Percentiles rank a stretch among this genome's conserved stretches.
Conservation (phyloP, 2,329 filamentous ascomycete species). For the Aspergillus calidoustus region DNA sequence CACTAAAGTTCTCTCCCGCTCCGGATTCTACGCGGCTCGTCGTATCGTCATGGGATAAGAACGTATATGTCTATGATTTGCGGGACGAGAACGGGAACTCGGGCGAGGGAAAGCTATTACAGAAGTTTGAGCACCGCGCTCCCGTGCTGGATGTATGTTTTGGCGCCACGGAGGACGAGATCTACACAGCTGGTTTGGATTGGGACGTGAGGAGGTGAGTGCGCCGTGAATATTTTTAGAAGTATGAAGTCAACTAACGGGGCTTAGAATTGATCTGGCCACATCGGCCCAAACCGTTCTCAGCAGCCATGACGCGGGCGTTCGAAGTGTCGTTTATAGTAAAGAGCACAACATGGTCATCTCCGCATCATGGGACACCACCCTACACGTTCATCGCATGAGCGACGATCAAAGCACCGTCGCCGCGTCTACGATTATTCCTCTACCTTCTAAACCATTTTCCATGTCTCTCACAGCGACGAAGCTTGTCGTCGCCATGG, state of each 20-base stretch:
- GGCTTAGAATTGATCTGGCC: slow-evolving; percentile 67
- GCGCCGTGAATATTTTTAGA: neutral
- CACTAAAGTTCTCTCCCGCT: slow-evolving; percentile 80
- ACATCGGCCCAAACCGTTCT: slow-evolving; percentile 74
- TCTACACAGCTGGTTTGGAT: slow-evolving; percentile 86
- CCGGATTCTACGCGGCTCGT: slow-evolving; percentile 76
- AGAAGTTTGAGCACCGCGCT: slow-evolving; percentile 78
- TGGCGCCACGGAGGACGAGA: slow-evolving; percentile 77
- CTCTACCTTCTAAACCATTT: slow-evolving; percentile 85
- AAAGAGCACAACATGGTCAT: slow-evolving; percentile 76
- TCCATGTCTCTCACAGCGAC: slow-evolving; percentile 77
- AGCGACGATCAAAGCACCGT: slow-evolving; percentile 41
- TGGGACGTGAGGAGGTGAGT: slow-evolving; percentile 77
- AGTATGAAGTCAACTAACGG: slow-evolving; percentile 11
- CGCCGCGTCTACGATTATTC: slow-evolving; percentile 65
- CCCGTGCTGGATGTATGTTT: slow-evolving; percentile 93
- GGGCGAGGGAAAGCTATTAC: slow-evolving; percentile 66
- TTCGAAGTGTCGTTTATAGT: slow-evolving; percentile 83
- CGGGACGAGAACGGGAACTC: slow-evolving; percentile 58
- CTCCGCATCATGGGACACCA: slow-evolving; percentile 92
- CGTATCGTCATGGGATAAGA: slow-evolving; percentile 94
- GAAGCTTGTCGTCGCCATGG: slow-evolving; percentile 95
- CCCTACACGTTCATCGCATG: slow-evolving; percentile 77
- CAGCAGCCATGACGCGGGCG: slow-evolving; percentile 77
- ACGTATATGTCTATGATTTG: slow-evolving; percentile 87